Conservation (phyloP, 257 asterid genomes). For the Przewalskia tangutica region DNA sequence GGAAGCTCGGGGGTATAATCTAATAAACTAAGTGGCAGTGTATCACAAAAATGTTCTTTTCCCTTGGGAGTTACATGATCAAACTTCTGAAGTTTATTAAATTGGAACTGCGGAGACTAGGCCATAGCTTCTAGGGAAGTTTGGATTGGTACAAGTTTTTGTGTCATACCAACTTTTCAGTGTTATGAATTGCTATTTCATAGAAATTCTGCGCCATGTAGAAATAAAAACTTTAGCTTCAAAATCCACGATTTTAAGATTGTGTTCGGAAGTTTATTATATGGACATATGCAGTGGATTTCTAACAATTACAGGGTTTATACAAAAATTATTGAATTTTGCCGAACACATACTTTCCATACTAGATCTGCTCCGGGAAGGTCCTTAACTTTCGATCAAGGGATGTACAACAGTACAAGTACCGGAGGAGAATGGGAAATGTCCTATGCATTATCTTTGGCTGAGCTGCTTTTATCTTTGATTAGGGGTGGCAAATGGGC, state of each 20-base stretch:
- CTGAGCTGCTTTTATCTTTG: not conserved
- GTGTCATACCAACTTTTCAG: not conserved
- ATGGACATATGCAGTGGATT: too few relatives aligned
- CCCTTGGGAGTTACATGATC: not conserved
- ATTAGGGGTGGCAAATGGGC: too few relatives aligned
- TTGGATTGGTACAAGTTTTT: not conserved
- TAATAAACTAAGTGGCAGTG: not conserved
- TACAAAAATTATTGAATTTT: too few relatives aligned
- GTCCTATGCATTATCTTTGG: not conserved
- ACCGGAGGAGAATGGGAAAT: too few relatives aligned
- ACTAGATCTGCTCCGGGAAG: too few relatives aligned
- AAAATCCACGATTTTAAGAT: not conserved
- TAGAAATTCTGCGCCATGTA: not conserved
- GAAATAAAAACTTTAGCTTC: not conserved
- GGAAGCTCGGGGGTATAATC: not conserved
- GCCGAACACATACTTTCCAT: too few relatives aligned
- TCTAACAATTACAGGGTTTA: too few relatives aligned
- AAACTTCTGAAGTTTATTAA: not conserved
- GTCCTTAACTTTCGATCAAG: too few relatives aligned
- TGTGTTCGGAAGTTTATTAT: too few relatives aligned
- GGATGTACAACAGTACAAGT: too few relatives aligned
- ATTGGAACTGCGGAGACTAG: not conserved
- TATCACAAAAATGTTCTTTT: not conserved
- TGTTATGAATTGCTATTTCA: not conserved
- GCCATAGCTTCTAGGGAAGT: not conserved